Base-by-base conservation (phyloP, 305 asterid species). In the Salvia sclarea region DNA sequence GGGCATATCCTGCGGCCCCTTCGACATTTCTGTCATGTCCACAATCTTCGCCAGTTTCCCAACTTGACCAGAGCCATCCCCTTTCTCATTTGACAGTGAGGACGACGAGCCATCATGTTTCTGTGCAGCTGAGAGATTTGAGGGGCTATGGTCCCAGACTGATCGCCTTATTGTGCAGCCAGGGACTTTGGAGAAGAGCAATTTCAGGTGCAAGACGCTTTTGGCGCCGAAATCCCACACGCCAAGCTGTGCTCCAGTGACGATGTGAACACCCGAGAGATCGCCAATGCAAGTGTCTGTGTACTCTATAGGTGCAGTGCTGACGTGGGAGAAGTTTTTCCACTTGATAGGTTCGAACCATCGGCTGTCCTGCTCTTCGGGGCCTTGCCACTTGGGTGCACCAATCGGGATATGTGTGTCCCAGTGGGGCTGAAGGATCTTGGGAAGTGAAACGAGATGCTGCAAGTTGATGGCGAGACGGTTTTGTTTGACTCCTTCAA, bases 321-420 rank as follows among this genome's bases (percentile, higher is more conserved):
- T 91, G 14, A 94, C 96, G 13, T 94, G 99, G 48, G 99, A 94
- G 73, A 91, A 94, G 54, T 84, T 94, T 56, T 91, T 94, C 99
- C 99, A 94, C 80, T 94, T 94, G 33, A 94, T 91, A 1, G 99
- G 99, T 68, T 94, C 99, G 48, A 94, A 94, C 99, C 99, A 94
- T 64, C 99, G 81, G 85, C 99, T 91, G 68, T 94, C 99, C 74
- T 94, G 99, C 83, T 94, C 99, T 71, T 94, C 99, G 0, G 99
- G 99, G 8, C 99, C 99, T 73, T 87, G 94, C 99, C 97, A 94
- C 79, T 78, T 87, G 10, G 99, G 99, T 7, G 99, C 96, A 28
- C 99, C 98, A 12, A 94, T 94, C 33, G 99, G 96, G 79, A 94
- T 66, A 83, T 94, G 99, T 0, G 98, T 24, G 45, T 94, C 98